phyloP scores from a whole-genome alignment of 805 yeast genomes.

The Blastobotrys mokoenaii region DNA sequence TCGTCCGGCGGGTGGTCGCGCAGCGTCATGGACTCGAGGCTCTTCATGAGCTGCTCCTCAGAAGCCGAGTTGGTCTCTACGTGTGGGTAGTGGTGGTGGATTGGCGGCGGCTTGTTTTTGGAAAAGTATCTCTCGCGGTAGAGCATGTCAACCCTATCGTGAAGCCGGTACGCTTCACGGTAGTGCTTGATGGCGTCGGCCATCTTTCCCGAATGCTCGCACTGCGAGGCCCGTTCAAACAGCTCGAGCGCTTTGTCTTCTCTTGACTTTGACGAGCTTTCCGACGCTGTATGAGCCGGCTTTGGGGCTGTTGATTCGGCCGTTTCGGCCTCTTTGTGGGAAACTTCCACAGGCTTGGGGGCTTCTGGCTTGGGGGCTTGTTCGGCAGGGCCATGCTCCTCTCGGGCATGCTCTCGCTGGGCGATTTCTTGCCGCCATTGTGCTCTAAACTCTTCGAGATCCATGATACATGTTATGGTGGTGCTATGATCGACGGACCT shows the following conservation, averaged over 20 bases:
- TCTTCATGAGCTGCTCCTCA: slow-evolving; percentile 3
- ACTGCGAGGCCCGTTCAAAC: slow-evolving; percentile 63
- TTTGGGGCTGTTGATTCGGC: too few species aligned
- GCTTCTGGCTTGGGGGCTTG: too few species aligned
- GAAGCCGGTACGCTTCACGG: slow-evolving; percentile 57
- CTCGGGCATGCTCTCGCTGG: neutral
- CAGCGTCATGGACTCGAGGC: neutral
- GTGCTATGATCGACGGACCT: too few species aligned
- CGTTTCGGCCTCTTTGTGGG: neutral
- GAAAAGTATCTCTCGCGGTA: slow-evolving; percentile 43
- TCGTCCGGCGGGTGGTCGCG: too few species aligned
- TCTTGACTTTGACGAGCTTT: slow-evolving; percentile 4
- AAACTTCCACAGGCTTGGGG: neutral
- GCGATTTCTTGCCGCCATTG: slow-evolving; percentile 4
- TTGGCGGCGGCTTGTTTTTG: slow-evolving; percentile 3
- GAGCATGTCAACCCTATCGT: slow-evolving; percentile 53
- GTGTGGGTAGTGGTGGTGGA: neutral
- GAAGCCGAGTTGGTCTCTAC: neutral
- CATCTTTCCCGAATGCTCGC: slow-evolving; percentile 66
- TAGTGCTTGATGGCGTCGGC: slow-evolving; percentile 74
- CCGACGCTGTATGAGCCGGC: neutral
- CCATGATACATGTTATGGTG: too few species aligned
- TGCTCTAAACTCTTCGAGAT: slow-evolving; percentile 1
- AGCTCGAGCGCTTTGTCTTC: slow-evolving; percentile 44
- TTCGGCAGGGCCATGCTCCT: neutral